These are phyloP conservation scores for Colletotrichum lupini DNA, from an alignment of 2,329 filamentous ascomycete species.

Conservation along the genomic window DNA sequence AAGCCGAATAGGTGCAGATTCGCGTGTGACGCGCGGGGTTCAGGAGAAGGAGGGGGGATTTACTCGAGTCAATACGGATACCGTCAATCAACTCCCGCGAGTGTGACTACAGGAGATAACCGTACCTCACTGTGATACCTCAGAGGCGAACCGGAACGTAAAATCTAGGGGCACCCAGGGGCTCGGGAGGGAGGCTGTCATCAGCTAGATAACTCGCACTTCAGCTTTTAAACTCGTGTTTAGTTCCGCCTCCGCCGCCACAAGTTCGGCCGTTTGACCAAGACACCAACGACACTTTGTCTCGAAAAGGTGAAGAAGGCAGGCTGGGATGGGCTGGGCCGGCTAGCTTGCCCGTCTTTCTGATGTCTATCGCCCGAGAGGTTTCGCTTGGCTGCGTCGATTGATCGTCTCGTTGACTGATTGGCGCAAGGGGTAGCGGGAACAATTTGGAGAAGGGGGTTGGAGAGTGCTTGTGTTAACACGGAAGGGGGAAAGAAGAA, in stretches of 20 bases:
- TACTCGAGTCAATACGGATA: not conserved
- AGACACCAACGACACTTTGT: not conserved
- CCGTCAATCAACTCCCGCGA: not conserved
- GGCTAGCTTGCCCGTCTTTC: too few relatives aligned
- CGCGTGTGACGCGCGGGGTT: too few relatives aligned
- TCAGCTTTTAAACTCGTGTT: not conserved
- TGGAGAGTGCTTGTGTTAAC: not conserved
- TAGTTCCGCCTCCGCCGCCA: not conserved
- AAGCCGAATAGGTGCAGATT: not conserved
- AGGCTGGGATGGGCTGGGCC: not conserved
- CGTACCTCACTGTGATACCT: not conserved
- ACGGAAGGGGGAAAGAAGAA: not conserved
- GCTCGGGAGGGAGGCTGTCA: not conserved
- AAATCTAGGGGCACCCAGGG: not conserved
- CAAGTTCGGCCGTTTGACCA: not conserved
- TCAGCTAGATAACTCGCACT: not conserved
- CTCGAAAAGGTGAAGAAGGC: not conserved
- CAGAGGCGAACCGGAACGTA: not conserved
- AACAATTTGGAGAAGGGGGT: not conserved
- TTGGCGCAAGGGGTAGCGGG: conserved; percentile 12
- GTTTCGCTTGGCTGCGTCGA: not conserved
- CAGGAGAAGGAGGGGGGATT: not conserved
- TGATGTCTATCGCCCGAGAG: too few relatives aligned
- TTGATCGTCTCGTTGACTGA: not conserved
- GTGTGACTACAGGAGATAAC: not conserved